Base-by-base conservation (phyloP, 768 basidiomycete species). In the Leccinum longicurvipes region DNA sequence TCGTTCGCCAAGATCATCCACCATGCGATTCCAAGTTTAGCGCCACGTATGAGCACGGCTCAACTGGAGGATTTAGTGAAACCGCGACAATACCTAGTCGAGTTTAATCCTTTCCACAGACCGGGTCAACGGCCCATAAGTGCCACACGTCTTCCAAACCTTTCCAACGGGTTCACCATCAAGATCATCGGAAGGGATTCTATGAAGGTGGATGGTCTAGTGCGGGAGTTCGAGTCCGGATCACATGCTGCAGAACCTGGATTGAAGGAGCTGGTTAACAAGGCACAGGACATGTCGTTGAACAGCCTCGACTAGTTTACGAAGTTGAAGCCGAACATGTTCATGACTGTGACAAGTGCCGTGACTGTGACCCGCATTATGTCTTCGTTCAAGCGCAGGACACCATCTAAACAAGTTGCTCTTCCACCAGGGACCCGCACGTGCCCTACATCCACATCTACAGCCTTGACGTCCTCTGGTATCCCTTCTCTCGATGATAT, bases 401-500 rank as follows among this genome's bases (percentile, higher is more conserved):
- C 73, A 10, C 67, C 78, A 24, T 67, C 77, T 32, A 83, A 81
- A 60, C 76, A 76, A 39, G 58, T 71, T 9, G 67, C 67, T 34
- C 67, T 72, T 28, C 74, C 77, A 42, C 60, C 76, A 14, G 87
- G 86, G 12, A 86, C 86, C 42, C 82, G 81, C 32, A 52, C 76
- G 31, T 88, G 81, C 15, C 78, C 85, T 6, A 77, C 79, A 28
- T 83, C 86, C 4, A 68, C 77, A 34, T 74, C 79, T 19, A 86
- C 82, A 0, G 64, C 77, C 53, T 74, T 87, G 57, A 84, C 82
- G 7, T 95, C 95, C 1, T 91, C 91, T 5, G 97, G 97, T 2
- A 84, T 98, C 9, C 86, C 93, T 25, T 93, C 94, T 12, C 78
- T 99, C 21, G 97, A 99, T 71, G 97, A 98, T 68, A 83, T 98